A percentile compares a stretch with the other conserved stretches of the same genome.
Evolutionary conservation across 805 yeast species (phyloP).

Genomic region (Suhomyces prunicola): DNA sequence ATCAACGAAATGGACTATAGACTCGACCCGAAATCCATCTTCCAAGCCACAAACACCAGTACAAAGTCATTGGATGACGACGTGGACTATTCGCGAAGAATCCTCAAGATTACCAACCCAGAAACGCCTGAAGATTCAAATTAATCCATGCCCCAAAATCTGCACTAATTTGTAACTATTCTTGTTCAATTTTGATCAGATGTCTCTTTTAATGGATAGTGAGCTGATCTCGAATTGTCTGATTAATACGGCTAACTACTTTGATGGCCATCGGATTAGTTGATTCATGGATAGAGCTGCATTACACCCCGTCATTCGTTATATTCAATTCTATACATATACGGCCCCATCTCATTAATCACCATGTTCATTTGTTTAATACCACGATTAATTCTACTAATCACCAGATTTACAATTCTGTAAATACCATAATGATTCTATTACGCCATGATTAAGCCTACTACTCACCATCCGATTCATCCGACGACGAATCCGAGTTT

Average conservation of each 20-base stretch:
- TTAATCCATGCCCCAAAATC: too few relatives aligned
- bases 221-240: too few relatives aligned
- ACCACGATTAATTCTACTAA: not conserved
- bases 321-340: not conserved
- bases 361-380: too few relatives aligned
- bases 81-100: conserved; percentile 54
- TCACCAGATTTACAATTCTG: too few relatives aligned
- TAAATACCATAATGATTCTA: too few relatives aligned
- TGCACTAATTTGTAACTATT: not conserved
- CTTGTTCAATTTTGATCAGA: not conserved
- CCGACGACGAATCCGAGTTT: not conserved
- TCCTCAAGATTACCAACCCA: conserved; percentile 52
- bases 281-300: not conserved
- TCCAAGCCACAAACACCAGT: conserved; percentile 43
- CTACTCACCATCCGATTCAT: not conserved
- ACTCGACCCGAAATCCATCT: conserved; percentile 53
- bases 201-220: not conserved
- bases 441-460: not conserved
- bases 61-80: conserved; percentile 50
- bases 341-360: not conserved
- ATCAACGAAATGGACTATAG: conserved; percentile 46
- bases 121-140: not conserved
- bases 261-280: too few relatives aligned
- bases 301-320: not conserved
- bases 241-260: too few relatives aligned